Percentiles rank a stretch among this genome's conserved stretches.
Evolutionary conservation across 108 stramenopile genomes (phyloP).

Genomic region (Mayamaea pseudoterrestris): DNA sequence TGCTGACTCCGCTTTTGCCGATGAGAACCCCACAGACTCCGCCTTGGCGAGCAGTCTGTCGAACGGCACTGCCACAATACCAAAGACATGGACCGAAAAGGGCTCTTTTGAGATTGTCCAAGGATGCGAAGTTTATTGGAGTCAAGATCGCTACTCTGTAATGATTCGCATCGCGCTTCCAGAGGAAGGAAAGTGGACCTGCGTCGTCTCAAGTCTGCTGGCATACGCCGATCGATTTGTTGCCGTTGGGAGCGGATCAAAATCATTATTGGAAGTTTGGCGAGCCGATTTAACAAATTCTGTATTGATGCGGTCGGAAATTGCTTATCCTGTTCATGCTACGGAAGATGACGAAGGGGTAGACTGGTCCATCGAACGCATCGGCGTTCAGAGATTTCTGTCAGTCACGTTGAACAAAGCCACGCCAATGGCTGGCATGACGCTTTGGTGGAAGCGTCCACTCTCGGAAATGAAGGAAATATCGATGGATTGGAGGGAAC

Average conservation of each 20-base stretch:
- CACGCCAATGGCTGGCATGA: constrained; percentile 37
- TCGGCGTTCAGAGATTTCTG: constrained; percentile 7
- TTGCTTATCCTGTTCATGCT: constrained; percentile 31
- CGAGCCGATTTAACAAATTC: not conserved
- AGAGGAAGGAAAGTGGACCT: constrained; percentile 7
- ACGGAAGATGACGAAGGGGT: constrained; percentile 17
- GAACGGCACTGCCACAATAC: not conserved
- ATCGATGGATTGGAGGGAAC: no score
- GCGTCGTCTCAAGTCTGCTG: constrained; percentile 8
- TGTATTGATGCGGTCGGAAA: constrained; percentile 12
- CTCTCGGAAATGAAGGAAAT: no score
- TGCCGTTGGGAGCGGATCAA: constrained; percentile 11
- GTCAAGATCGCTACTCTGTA: constrained; percentile 32
- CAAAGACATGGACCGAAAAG: constrained; percentile 8
- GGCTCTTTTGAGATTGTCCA: constrained; percentile 9
- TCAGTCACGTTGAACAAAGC: constrained; percentile 29
- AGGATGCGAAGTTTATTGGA: constrained; percentile 18
- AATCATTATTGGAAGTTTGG: not conserved
- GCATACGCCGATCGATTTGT: constrained; percentile 19
- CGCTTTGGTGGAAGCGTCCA: constrained; percentile 38
- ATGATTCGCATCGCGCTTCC: constrained; percentile 16
- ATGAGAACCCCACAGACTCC: no score
- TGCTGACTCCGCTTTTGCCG: no score
- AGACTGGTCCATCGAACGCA: constrained; percentile 22
- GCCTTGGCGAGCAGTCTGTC: no score